phyloP scores from a whole-genome alignment of 2,329 filamentous ascomycete species.

The Leptographium lundbergii region DNA sequence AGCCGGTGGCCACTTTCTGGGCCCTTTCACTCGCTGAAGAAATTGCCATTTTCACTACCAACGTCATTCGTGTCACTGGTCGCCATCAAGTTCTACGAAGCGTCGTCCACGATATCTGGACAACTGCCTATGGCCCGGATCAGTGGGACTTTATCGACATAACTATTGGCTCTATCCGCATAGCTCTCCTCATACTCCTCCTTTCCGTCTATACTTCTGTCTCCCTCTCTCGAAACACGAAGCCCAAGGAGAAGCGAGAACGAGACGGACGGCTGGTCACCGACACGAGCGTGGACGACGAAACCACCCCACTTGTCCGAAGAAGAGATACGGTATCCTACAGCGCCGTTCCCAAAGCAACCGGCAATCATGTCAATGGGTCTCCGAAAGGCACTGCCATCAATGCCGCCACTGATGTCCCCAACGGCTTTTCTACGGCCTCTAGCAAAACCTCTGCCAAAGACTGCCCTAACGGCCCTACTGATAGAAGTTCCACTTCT shows the following conservation, averaged over 20 bases:
- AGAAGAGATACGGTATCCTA: constrained; percentile 14
- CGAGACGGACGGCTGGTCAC: constrained; percentile 25
- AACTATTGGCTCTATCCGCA: constrained; percentile 52
- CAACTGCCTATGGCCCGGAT: constrained; percentile 20
- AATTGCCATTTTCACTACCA: constrained; percentile 54
- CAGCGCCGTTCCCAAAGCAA: background rate
- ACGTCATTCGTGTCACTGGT: constrained; percentile 55
- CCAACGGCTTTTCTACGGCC: constrained; percentile 12
- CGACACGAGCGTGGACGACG: background rate
- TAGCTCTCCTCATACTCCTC: constrained; percentile 39
- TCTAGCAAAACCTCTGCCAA: constrained; percentile 23
- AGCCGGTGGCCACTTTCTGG: constrained; percentile 75
- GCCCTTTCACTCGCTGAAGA: constrained; percentile 60
- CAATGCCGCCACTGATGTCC: constrained; percentile 18
- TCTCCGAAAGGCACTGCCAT: background rate
- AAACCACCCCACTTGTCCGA: constrained; percentile 44
- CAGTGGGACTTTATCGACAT: constrained; percentile 54
- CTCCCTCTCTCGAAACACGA: constrained; percentile 27
- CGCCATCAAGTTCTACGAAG: constrained; percentile 18
- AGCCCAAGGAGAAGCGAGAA: constrained; percentile 26
- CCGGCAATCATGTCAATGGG: background rate
- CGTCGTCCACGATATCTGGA: constrained; percentile 25
- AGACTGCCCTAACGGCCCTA: constrained; percentile 26
- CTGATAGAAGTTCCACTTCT: constrained; percentile 11
- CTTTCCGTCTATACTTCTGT: constrained; percentile 43